Evolutionary conservation across 345 rosid species (phyloP), one percentile per base, ranked within the genome.

Genomic region (Camelina hispida): DNA sequence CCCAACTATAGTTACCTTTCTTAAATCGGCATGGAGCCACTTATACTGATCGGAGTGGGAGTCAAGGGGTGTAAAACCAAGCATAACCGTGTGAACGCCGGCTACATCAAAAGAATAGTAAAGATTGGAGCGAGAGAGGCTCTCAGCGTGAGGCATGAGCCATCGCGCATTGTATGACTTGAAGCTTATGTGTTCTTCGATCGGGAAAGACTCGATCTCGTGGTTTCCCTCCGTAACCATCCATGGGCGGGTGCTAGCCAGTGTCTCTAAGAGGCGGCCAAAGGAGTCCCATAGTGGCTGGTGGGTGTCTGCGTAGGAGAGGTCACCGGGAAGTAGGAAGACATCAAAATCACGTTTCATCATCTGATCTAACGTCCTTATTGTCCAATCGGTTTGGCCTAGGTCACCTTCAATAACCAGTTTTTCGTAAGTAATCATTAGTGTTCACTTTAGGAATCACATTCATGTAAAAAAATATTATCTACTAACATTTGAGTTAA

Each of bases 211-310:
- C 75, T 93, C 98, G 3, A 84, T 58, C 70, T 93, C 98, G 68
- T 91, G 98, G 86, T 93, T 93, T 48, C 97, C 98, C 22, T 87
- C 85, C 0, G 97, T 89, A 48, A 89, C 93, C 98, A 93, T 93
- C 98, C 98, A 93, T 0, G 98, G 97, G 1, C 96, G 89, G 20
- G 70, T 75, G 83, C 92, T 87, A 8, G 94, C 91, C 42, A 69
- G 68, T 0, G 82, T 85, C 83, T 93, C 90, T 3, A 93, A 79
- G 9, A 93, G 83, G 9, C 97, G 93, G 35, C 96, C 98, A 42
- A 91, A 91, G 16, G 98, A 87, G 78, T 93, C 98, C 98, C 98
- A 93, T 0, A 88, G 85, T 3, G 84, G 89, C 51, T 93, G 98
- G 5, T 82, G 84, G 51, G 62, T 57, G 14, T 93, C 88, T 0